phyloP scores from a whole-genome alignment of 2,329 filamentous ascomycete genomes.

The Talaromyces amestolkiae region DNA sequence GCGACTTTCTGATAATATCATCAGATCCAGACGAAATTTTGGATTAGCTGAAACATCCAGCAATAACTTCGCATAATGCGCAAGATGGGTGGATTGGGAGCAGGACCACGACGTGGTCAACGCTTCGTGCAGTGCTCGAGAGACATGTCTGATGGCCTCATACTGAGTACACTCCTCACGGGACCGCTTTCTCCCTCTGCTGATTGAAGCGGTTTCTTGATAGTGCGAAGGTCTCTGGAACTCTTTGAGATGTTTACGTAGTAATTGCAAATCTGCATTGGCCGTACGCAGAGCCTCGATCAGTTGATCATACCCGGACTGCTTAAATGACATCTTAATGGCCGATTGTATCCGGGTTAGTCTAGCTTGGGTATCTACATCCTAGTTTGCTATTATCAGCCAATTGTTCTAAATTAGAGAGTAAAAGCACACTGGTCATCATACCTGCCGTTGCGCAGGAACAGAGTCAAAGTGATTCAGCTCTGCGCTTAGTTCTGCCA shows the following conservation, averaged over 20 bases:
- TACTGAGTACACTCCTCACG: conserved; percentile 44
- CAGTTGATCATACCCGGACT: background rate
- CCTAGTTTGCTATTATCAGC: background rate
- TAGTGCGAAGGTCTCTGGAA: background rate
- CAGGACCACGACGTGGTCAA: background rate
- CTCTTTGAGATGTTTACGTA: background rate
- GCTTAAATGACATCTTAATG: background rate
- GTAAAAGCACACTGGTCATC: background rate
- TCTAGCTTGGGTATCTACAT: background rate
- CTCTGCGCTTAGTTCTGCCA: background rate
- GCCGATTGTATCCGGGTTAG: background rate
- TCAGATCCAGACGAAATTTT: background rate
- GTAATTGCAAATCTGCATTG: background rate
- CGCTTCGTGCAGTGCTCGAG: conserved; percentile 5
- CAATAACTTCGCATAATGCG: background rate
- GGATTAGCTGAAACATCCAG: background rate
- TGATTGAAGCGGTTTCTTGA: background rate
- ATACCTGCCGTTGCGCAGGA: background rate
- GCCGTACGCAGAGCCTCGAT: background rate
- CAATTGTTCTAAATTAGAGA: background rate
- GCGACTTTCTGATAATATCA: background rate
- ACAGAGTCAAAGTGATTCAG: background rate
- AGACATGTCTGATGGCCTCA: conserved; percentile 25
- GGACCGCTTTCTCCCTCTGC: background rate
- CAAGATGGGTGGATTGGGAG: background rate